Evolutionary conservation across 2,329 filamentous ascomycete genomes (phyloP).

Genomic region (Cytospora chrysosperma): DNA sequence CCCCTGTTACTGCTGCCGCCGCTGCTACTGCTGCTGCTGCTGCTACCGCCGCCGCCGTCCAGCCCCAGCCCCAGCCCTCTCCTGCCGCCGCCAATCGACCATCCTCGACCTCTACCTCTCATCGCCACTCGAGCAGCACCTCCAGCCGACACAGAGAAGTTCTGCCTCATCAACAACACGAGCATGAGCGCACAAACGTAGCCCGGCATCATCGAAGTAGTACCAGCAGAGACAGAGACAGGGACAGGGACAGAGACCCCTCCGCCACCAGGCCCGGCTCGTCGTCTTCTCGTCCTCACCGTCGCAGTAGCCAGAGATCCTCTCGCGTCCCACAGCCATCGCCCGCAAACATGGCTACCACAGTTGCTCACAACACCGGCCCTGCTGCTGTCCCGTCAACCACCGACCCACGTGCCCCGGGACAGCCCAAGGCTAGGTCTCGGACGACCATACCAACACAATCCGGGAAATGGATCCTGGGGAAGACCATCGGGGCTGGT

Average conservation of each 20-base stretch:
- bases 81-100: constrained; percentile 25
- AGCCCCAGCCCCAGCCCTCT: constrained; percentile 13
- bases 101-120: constrained; percentile 30
- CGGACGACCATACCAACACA: constrained; percentile 85
- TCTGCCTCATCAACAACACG: constrained; percentile 52
- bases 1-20: constrained; percentile 30
- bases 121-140: constrained; percentile 27
- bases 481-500: constrained; percentile 94
- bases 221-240: constrained; percentile 66
- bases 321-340: constrained; percentile 30
- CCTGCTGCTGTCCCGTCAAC: constrained; percentile 51
- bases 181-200: constrained; percentile 72
- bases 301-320: constrained; percentile 50
- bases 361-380: constrained; percentile 49
- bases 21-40: constrained; percentile 11
- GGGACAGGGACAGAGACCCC: constrained; percentile 28
- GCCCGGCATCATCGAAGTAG: constrained; percentile 61
- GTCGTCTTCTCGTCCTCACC: constrained; percentile 48
- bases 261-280: constrained; percentile 51
- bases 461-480: constrained; percentile 90
- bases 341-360: constrained; percentile 32
- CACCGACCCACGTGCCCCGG: constrained; percentile 47
- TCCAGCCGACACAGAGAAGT: constrained; percentile 41
- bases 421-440: constrained; percentile 52
- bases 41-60: no score